A percentile compares a stretch with the other conserved stretches of the same genome.
Evolutionary conservation across 2,329 filamentous ascomycete genomes (phyloP).

Genomic region (Ophiostoma tasmaniense): DNA sequence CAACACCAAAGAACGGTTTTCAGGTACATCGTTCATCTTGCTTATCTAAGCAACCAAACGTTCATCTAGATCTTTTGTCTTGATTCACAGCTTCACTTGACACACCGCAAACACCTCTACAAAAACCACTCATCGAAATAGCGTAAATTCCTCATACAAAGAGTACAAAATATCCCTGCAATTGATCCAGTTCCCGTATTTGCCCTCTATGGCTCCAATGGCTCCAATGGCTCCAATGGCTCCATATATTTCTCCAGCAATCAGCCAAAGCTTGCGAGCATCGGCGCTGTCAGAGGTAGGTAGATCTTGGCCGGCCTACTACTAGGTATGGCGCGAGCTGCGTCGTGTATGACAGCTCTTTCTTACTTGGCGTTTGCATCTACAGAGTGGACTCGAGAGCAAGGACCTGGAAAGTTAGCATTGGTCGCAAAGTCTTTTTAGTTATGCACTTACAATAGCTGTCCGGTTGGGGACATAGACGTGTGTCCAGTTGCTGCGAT

Average conservation of each 20-base stretch:
- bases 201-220: constrained; percentile 1
- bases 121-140: constrained; percentile 6
- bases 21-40: background rate
- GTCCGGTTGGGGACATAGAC: constrained; percentile 81
- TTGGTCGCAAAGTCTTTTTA: background rate
- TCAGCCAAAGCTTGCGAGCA: background rate
- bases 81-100: too few species aligned
- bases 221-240: background rate
- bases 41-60: background rate
- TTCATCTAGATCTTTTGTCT: too few species aligned
- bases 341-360: background rate
- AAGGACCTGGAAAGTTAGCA: constrained; percentile 22
- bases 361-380: background rate
- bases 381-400: constrained; percentile 29
- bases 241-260: constrained; percentile 9
- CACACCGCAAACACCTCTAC: background rate
- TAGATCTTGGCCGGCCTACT: background rate
- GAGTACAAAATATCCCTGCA: background rate
- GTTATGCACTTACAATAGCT: constrained; percentile 58
- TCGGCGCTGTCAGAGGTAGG: too few species aligned
- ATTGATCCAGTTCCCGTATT: background rate
- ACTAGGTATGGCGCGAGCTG: background rate
- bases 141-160: background rate
- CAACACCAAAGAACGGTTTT: background rate
- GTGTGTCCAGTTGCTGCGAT: constrained; percentile 80